A percentile compares a stretch with the other conserved stretches of the same genome.
These are phyloP conservation scores for Lactarius sanguifluus DNA, from an alignment of 768 basidiomycete genomes.

Conservation along the genomic window DNA sequence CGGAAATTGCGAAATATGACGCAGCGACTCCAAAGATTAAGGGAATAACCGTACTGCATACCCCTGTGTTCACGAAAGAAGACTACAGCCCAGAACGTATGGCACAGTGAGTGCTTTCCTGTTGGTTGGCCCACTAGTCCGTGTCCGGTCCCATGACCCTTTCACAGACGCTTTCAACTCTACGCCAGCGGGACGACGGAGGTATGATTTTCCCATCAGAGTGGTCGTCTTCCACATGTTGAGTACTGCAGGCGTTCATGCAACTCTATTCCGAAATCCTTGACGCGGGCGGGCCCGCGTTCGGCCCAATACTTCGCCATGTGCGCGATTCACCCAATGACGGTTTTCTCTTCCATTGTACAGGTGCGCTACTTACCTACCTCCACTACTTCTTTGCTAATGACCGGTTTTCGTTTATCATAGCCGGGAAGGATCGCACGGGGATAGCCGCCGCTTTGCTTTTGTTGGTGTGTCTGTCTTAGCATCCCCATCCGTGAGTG, in stretches of 20 bases:
- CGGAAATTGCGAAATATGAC: constrained; percentile 74
- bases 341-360: constrained; percentile 74
- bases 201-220: constrained; percentile 39
- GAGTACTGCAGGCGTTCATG: constrained; percentile 63
- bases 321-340: constrained; percentile 67
- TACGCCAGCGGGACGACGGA: constrained; percentile 82
- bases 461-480: constrained; percentile 50
- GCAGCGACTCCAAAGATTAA: constrained; percentile 62
- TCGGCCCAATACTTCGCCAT: constrained; percentile 70
- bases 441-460: constrained; percentile 73
- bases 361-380: constrained; percentile 40
- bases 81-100: constrained; percentile 85
- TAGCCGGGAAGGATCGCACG: constrained; percentile 82
- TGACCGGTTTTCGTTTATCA: neutral
- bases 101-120: constrained; percentile 68
- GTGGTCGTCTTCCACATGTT: neutral
- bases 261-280: constrained; percentile 79
- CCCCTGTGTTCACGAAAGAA: constrained; percentile 64
- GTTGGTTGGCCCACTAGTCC: constrained; percentile 11
- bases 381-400: neutral
- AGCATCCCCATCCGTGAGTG: neutral
- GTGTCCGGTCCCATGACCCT: neutral
- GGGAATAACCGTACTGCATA: constrained; percentile 57
- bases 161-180: constrained; percentile 59
- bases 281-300: constrained; percentile 66